A percentile compares a stretch with the other conserved stretches of the same genome.
Evolutionary conservation across 495 filamentous ascomycete species (phyloP).

Genomic region (Penicillium cataractarum): DNA sequence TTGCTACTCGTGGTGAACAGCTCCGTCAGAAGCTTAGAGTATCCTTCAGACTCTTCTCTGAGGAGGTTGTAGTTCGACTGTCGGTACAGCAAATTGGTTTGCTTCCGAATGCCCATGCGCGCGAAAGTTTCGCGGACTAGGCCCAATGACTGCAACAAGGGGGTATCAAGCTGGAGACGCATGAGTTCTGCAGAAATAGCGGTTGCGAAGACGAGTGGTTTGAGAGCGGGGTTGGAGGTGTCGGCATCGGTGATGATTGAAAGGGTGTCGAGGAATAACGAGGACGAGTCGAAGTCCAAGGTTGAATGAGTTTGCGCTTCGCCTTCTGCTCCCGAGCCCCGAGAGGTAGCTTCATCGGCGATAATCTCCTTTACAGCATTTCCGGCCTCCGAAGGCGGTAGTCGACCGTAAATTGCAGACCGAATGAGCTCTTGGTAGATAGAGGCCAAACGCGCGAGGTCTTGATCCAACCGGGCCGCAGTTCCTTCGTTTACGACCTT

Average conservation of each 20-base stretch:
- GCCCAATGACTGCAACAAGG: constrained; percentile 70
- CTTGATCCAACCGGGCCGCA: constrained; percentile 63
- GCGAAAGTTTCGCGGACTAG: constrained; percentile 84
- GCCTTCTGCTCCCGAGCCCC: constrained; percentile 42
- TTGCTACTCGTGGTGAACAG: constrained; percentile 78
- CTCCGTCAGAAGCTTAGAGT: constrained; percentile 84
- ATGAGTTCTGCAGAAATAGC: constrained; percentile 71
- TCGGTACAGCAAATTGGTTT: constrained; percentile 89
- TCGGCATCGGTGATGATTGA: constrained; percentile 74
- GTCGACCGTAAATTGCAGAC: constrained; percentile 67
- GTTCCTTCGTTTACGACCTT: constrained; percentile 49
- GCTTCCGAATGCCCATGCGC: constrained; percentile 81
- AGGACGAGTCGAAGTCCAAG: constrained; percentile 59
- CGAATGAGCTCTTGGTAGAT: constrained; percentile 86
- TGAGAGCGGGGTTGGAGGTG: constrained; percentile 48
- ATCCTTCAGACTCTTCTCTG: constrained; percentile 95
- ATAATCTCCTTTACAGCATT: constrained; percentile 73
- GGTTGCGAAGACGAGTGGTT: constrained; percentile 65
- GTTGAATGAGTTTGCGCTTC: constrained; percentile 28
- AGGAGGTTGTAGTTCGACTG: constrained; percentile 96
- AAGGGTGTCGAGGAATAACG: constrained; percentile 80
- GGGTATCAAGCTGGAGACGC: constrained; percentile 80
- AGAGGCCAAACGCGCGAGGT: constrained; percentile 64
- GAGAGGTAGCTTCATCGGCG: constrained; percentile 52
- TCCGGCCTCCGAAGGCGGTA: constrained; percentile 72